Percentiles rank a stretch among this genome's conserved stretches.
Conservation (phyloP, 345 rosid genomes). For the Arabidopsis arenosa region DNA sequence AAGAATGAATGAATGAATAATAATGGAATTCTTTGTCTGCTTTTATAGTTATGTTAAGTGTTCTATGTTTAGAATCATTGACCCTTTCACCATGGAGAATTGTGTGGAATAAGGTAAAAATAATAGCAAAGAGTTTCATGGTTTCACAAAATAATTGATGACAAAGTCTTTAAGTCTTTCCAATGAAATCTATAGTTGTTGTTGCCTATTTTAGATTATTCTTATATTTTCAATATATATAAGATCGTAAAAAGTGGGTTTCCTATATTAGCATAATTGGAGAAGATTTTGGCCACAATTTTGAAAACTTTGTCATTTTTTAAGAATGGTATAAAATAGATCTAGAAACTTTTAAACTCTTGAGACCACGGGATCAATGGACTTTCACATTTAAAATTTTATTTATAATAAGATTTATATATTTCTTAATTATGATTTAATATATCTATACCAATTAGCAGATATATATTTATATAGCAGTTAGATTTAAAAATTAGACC, state of each 20-base stretch:
- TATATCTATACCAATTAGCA: too few species aligned
- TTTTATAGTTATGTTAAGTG: slow-evolving; percentile 31
- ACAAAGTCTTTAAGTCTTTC: neutral
- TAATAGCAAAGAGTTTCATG: slow-evolving; percentile 30
- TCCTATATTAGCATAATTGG: neutral
- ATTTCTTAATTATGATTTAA: too few species aligned
- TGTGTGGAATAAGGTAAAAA: slow-evolving; percentile 22
- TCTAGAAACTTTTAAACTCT: too few species aligned
- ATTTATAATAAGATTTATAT: too few species aligned
- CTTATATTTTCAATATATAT: neutral
- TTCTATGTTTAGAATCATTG: slow-evolving; percentile 36
- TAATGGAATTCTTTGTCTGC: neutral
- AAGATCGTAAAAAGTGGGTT: neutral
- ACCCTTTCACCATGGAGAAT: neutral
- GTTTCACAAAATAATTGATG: slow-evolving; percentile 22
- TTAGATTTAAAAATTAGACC: too few species aligned
- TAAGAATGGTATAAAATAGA: too few species aligned
- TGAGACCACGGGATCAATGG: too few species aligned
- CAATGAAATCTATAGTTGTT: neutral
- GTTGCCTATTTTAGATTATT: neutral
- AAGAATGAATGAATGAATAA: slow-evolving; percentile 20
- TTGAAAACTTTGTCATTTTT: too few species aligned
- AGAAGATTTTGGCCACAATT: neutral
- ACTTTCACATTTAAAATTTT: too few species aligned
- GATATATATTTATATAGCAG: too few species aligned